These are phyloP conservation scores for Heimioporus sp. DNA, from an alignment of 768 basidiomycete species.

Conservation along the genomic window DNA sequence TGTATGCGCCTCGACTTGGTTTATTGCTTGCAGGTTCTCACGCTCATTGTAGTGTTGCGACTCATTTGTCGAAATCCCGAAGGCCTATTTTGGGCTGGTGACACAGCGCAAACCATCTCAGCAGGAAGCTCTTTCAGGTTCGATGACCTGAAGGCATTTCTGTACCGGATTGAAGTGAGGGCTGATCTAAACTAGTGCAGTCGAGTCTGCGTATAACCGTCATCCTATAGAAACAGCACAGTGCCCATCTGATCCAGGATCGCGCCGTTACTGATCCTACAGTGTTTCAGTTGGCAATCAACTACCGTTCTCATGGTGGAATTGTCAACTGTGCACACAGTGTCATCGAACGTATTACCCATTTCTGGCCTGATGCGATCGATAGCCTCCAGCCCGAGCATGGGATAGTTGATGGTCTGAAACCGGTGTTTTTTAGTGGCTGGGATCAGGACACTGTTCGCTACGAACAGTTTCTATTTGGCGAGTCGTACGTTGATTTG, in stretches of 20 bases:
- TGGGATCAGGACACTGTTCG: slow-evolving; percentile 41
- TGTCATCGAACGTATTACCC: slow-evolving; percentile 57
- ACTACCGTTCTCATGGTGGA: slow-evolving; percentile 71
- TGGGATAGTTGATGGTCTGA: slow-evolving; percentile 51
- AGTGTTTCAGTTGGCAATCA: slow-evolving; percentile 58
- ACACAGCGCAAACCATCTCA: slow-evolving; percentile 78
- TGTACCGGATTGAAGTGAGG: slow-evolving; percentile 59
- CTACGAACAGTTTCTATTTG: slow-evolving; percentile 60
- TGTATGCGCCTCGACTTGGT: slow-evolving; percentile 34
- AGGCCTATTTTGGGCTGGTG: slow-evolving; percentile 77
- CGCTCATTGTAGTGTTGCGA: slow-evolving; percentile 48
- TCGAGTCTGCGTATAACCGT: background rate
- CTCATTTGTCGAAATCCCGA: slow-evolving; percentile 60
- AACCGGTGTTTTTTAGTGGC: slow-evolving; percentile 56
- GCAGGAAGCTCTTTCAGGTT: slow-evolving; percentile 72
- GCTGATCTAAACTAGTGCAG: background rate
- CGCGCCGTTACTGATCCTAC: slow-evolving; percentile 23
- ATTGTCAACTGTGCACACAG: slow-evolving; percentile 70
- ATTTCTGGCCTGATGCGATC: slow-evolving; percentile 64
- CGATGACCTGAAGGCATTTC: slow-evolving; percentile 65
- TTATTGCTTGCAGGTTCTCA: slow-evolving; percentile 5
- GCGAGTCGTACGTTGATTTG: slow-evolving; percentile 37
- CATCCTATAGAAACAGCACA: slow-evolving; percentile 20
- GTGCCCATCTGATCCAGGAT: slow-evolving; percentile 5
- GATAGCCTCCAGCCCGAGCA: slow-evolving; percentile 56